These are phyloP conservation scores for Agaricus subrufescens DNA, from an alignment of 768 basidiomycete species.

Conservation along the genomic window DNA sequence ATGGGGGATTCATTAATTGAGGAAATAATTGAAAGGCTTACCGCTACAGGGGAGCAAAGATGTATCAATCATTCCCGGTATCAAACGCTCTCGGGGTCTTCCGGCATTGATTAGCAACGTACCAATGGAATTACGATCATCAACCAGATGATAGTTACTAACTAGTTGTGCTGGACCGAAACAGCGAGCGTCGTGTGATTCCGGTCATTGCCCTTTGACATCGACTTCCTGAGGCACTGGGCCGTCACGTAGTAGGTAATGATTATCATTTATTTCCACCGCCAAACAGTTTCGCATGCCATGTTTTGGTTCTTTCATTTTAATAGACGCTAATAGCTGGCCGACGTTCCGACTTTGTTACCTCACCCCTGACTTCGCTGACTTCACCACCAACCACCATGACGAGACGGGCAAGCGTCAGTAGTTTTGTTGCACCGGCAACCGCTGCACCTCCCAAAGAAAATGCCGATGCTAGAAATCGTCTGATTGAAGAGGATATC, in stretches of 20 bases:
- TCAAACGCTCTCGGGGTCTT: too few species aligned
- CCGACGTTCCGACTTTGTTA: not conserved
- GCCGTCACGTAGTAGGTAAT: too few species aligned
- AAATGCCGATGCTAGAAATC: conserved; percentile 6
- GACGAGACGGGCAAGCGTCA: conserved; percentile 3
- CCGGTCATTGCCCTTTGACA: too few species aligned
- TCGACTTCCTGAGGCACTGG: too few species aligned
- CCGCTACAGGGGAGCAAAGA: too few species aligned
- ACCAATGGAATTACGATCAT: too few species aligned
- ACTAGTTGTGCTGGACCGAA: not conserved
- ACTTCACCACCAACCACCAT: not conserved
- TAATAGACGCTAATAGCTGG: not conserved
- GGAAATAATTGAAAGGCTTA: too few species aligned
- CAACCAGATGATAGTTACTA: too few species aligned
- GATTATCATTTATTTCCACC: too few species aligned
- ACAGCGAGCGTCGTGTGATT: not conserved
- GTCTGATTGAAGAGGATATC: conserved; percentile 15
- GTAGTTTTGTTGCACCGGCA: conserved; percentile 1
- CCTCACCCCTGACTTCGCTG: not conserved
- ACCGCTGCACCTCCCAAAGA: conserved; percentile 6
- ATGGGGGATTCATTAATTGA: too few species aligned
- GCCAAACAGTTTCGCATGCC: not conserved
- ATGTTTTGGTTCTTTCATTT: conserved; percentile 1
- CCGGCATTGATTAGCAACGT: too few species aligned
- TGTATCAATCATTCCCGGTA: too few species aligned